A percentile compares a stretch with the other conserved stretches of the same genome.
Conservation (phyloP, 2,329 filamentous ascomycete species). For the Grosmannia clavigera region DNA sequence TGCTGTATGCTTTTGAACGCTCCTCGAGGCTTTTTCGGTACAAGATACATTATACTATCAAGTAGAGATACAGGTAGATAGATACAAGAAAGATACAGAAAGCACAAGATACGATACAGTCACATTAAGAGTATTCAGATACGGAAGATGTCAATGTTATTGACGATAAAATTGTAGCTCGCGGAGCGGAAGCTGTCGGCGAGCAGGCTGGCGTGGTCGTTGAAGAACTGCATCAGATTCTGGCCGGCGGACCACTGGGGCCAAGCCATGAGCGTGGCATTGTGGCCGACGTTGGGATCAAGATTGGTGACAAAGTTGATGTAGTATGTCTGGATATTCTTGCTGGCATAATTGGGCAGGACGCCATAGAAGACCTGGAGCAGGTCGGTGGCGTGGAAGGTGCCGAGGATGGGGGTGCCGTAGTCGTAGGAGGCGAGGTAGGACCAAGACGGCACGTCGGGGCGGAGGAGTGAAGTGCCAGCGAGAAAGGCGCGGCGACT, state of each 20-base stretch:
- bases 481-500: slow-evolving; percentile 53
- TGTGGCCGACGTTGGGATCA: slow-evolving; percentile 50
- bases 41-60: background rate
- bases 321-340: slow-evolving; percentile 55
- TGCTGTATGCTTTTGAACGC: too few species aligned
- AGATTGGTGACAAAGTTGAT: slow-evolving; percentile 57
- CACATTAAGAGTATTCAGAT: background rate
- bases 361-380: slow-evolving; percentile 57
- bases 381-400: slow-evolving; percentile 61
- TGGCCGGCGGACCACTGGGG: slow-evolving; percentile 29
- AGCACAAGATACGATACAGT: background rate
- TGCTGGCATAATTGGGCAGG: slow-evolving; percentile 47
- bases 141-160: background rate
- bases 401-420: slow-evolving; percentile 62
- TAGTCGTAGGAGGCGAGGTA: slow-evolving; percentile 64
- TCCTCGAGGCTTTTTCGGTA: too few species aligned
- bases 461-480: slow-evolving; percentile 30
- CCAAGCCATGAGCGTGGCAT: slow-evolving; percentile 23
- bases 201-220: slow-evolving; percentile 12
- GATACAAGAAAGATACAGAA: background rate
- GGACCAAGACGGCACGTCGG: slow-evolving; percentile 55
- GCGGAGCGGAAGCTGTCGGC: slow-evolving; percentile 18
- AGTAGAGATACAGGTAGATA: too few species aligned
- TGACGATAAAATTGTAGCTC: slow-evolving; percentile 13
- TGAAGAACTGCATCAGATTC: slow-evolving; percentile 36